phyloP scores from a whole-genome alignment of 108 stramenopile genomes.

The Skeletonema tropicum region DNA sequence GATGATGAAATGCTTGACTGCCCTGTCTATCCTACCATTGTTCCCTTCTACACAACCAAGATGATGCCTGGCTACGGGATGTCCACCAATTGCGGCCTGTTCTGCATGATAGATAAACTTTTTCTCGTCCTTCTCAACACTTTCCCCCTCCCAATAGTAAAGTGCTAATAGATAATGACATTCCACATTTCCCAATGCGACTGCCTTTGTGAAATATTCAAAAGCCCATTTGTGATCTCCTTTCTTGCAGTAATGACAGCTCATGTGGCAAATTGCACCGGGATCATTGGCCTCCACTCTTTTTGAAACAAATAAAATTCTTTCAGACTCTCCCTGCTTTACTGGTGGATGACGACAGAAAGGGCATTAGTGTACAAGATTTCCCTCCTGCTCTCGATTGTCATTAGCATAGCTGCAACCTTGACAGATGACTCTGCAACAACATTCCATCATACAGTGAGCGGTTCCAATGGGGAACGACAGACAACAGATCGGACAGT shows the following conservation, averaged over 20 bases:
- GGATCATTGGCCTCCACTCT: neutral
- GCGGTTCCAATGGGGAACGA: too few species aligned
- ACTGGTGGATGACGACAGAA: neutral
- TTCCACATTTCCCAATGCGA: neutral
- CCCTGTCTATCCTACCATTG: neutral
- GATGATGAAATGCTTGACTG: slow-evolving; percentile 1
- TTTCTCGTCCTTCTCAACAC: slow-evolving; percentile 2
- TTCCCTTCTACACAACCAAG: neutral
- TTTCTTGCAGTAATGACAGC: neutral
- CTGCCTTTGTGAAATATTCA: slow-evolving; percentile 4
- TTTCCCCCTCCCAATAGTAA: neutral
- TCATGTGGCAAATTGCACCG: neutral
- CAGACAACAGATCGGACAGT: too few species aligned
- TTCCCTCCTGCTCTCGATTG: too few species aligned
- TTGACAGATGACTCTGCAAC: too few species aligned
- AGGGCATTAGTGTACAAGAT: too few species aligned
- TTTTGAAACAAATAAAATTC: neutral
- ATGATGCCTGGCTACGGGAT: neutral
- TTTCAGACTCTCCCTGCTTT: neutral
- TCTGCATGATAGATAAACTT: neutral
- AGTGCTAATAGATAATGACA: neutral
- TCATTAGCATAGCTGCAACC: too few species aligned
- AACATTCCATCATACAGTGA: too few species aligned
- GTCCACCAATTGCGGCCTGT: neutral
- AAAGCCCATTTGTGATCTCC: neutral